Evolutionary conservation across 129 eudicot species (phyloP), one percentile per base, ranked within the genome.

Genomic region (Pulicaria dysenterica): DNA sequence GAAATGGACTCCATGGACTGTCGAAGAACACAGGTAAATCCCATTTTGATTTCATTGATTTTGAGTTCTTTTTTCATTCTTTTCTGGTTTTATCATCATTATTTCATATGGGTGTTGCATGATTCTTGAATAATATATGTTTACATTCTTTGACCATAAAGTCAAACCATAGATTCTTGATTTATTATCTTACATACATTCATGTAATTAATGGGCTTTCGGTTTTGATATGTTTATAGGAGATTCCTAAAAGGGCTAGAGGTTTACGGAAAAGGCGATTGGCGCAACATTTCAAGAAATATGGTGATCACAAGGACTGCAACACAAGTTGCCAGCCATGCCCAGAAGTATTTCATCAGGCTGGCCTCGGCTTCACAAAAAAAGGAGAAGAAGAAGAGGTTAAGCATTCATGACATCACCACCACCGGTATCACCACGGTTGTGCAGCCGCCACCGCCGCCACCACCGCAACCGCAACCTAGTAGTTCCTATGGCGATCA

Each of bases 351-450:
- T 67, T 67, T 49, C 47, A 24, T 67, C 36, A 34, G 73, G 7
- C 73, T 48, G 47, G 15, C 14, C 3, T 14, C 60, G 0, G 13
- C 14, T 3, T 14, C 60, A 2, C 13, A 10, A 9, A 67, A 5
- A 16, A 67, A 67, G 15, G 13, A n/a, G 36, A 67, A 3, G 59
- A 67, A 3, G 59, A 67, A 38, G 34, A 49, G 73, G 10, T 15
- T 46, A 36, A 67, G 73, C 36, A 49, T 67, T 39, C 59, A 67
- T 17, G 73, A 67, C 45, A 67, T 67, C 43, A 67, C 58, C 47
- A 49, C 47, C 46, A 13, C 31, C 5, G 55, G 19, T 5, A 44
- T 15, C 53, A 10, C 19, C 5, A 2, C 3, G 67, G 67, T 61
- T 24, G 45, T 39, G 67, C 47, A 63, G 9, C 7, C 51, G 9